Base-by-base conservation (phyloP, 1,284 basidiomycete species). In the Cystobasidium slooffiae region DNA sequence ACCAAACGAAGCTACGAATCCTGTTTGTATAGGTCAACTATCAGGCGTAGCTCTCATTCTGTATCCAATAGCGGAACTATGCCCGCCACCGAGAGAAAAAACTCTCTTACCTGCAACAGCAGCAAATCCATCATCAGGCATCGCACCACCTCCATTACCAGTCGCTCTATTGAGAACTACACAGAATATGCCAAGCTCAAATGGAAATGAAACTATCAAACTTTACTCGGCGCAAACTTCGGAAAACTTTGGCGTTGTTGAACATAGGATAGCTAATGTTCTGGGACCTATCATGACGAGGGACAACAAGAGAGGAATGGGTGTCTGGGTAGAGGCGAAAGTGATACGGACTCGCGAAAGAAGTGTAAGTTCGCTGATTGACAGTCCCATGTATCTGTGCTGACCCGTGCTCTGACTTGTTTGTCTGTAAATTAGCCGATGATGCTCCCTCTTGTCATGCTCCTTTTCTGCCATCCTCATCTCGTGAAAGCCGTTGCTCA, bases 401-500 rank as follows among this genome's bases (percentile, higher is more conserved):
- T 24, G 16, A 22, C 12, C 18, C 65, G 2, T 53, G 41, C 31
- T 66, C 8, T 31, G 43, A 31, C n/a, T 31, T 51, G 47, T 51
- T 51, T 51, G 16, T 51, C 20, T 51, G 16, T n/a, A 51, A 3
- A 16, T 66, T 82, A 93, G 91, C 84, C 90, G 56, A 90, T 90
- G 61, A 90, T 94, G 74, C 85, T 94, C 49, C 88, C 90, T 37
- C 85, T 98, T 56, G 90, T 92, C 80, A 86, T 97, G 80, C 87
- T 97, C 43, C 88, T 97, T 41, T 97, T 93, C 82, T 95, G 94
- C 14, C 91, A 93, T 6, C 94, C 94, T 78, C 91, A 92, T 47
- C 94, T 97, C 82, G 90, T 97, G 76, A 84, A 86, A 20, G 88
- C 90, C 73, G 89, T 99, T 77, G 88, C 91, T 69, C 86, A 89